phyloP scores from a whole-genome alignment of 768 basidiomycete genomes.

The Leccinum truebloodii region DNA sequence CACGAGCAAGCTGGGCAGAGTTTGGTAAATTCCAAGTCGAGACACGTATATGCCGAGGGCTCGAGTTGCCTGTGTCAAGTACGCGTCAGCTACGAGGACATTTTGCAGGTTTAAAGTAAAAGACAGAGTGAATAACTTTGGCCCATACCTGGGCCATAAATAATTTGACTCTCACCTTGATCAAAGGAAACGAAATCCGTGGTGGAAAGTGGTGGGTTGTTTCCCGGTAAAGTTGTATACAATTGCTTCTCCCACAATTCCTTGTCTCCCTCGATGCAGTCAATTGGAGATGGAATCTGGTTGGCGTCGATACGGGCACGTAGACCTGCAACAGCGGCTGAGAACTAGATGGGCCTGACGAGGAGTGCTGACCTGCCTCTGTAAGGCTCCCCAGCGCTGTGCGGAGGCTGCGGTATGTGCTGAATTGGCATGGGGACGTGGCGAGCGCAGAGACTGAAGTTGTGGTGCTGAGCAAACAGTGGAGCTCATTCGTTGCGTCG shows the following conservation, averaged over 20 bases:
- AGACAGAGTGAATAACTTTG: neutral
- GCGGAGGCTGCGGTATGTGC: slow-evolving; percentile 59
- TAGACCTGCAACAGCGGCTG: slow-evolving; percentile 50
- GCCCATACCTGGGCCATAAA: neutral
- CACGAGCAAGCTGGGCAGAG: slow-evolving; percentile 72
- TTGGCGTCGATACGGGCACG: slow-evolving; percentile 81
- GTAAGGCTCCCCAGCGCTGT: slow-evolving; percentile 54
- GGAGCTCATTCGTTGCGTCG: slow-evolving; percentile 5
- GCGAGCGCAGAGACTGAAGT: neutral
- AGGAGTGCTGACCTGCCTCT: slow-evolving; percentile 34
- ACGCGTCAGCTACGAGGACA: slow-evolving; percentile 17
- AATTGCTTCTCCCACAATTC: slow-evolving; percentile 72
- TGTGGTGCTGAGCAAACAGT: neutral
- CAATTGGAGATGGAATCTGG: slow-evolving; percentile 91
- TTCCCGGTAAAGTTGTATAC: slow-evolving; percentile 61
- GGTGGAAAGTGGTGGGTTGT: slow-evolving; percentile 78
- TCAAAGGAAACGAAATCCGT: slow-evolving; percentile 89
- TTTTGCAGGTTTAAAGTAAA: neutral
- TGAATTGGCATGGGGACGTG: slow-evolving; percentile 21
- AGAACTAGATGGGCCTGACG: neutral
- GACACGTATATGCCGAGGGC: slow-evolving; percentile 85
- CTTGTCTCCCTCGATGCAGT: slow-evolving; percentile 76
- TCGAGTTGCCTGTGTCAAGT: slow-evolving; percentile 68
- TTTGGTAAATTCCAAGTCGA: slow-evolving; percentile 90
- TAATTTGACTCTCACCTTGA: slow-evolving; percentile 56